Evolutionary conservation across 371 early-diverging fungal genomes (phyloP), one percentile per base, ranked within the genome.

Genomic region (Mortierella sp.): DNA sequence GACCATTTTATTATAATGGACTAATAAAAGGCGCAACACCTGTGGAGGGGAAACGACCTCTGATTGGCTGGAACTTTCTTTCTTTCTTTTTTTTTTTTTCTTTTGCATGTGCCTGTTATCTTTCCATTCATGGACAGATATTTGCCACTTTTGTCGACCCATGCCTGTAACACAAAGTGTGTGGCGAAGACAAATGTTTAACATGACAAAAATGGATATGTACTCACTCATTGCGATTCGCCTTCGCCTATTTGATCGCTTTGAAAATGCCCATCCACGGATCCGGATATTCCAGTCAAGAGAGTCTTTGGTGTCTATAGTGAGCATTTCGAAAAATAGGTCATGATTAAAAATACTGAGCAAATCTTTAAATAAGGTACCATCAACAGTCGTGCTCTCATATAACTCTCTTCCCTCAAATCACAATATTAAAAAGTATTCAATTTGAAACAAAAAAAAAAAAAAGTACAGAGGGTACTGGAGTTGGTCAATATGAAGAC

Each of bases 241-340:
- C n/a, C 72, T 81, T 22, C 82, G 50, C 13, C 76, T 64, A 38
- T 76, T 76, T 13, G 82, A 76, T 55, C 73, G 50, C 63, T 81
- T 76, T 24, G 82, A 81, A 58, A 70, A 81, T 9, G 82, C 82
- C 82, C 82, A 81, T 62, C 82, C 82, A 32, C 73, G 66, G 32
- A 81, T 72, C 15, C 82, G 61, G 61, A 81, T 72, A 47, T 81
- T 76, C 82, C 82, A 81, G 52, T 81, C 75, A 33, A 68, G 66
- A 22, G 72, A 76, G 38, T 80, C 76, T 48, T 81, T 76, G 50
- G 72, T 68, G 9, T 60, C 82, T 81, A 43, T 15, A 13, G 11
- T 28, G 55, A 55, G 55, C 55, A 55, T 16, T 63, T 32, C 21
- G 3, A 52, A 53, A 47, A 41, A 13, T 45, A 32, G 21, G 33